These are phyloP conservation scores for Pseudocercospora fijiensis DNA, from an alignment of 2,329 filamentous ascomycete genomes.

Conservation along the genomic window DNA sequence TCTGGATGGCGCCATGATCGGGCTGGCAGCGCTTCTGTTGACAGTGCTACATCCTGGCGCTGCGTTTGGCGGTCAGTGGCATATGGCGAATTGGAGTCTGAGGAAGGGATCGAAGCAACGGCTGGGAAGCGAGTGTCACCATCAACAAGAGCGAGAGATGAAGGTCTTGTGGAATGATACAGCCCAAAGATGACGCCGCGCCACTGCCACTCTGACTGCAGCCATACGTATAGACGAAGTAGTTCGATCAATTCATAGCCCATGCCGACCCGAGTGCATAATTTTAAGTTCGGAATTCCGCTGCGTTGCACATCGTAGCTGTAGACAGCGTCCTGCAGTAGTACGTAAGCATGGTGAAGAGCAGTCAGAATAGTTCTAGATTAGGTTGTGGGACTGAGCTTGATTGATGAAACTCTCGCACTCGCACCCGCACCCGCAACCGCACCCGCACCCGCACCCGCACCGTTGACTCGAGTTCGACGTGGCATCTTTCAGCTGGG, in stretches of 20 bases:
- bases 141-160: background rate
- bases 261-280: background rate
- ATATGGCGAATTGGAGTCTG: constrained; percentile 29
- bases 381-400: too few relatives aligned
- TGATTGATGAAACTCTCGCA: background rate
- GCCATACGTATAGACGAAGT: too few relatives aligned
- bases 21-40: constrained; percentile 46
- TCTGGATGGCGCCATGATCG: constrained; percentile 56
- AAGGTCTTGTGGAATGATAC: background rate
- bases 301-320: background rate
- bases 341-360: too few relatives aligned
- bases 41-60: constrained; percentile 51
- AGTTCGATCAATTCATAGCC: too few relatives aligned
- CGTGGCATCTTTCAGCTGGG: background rate
- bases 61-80: constrained; percentile 32
- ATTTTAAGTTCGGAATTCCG: background rate
- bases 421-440: too few relatives aligned
- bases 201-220: too few relatives aligned
- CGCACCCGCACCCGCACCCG: too few relatives aligned
- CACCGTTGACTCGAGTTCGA: too few relatives aligned
- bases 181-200: background rate
- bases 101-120: background rate
- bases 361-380: too few relatives aligned
- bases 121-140: background rate
- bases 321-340: too few relatives aligned